Conservation (phyloP, 2,329 filamentous ascomycete genomes). For the Beauveria medogensis region DNA sequence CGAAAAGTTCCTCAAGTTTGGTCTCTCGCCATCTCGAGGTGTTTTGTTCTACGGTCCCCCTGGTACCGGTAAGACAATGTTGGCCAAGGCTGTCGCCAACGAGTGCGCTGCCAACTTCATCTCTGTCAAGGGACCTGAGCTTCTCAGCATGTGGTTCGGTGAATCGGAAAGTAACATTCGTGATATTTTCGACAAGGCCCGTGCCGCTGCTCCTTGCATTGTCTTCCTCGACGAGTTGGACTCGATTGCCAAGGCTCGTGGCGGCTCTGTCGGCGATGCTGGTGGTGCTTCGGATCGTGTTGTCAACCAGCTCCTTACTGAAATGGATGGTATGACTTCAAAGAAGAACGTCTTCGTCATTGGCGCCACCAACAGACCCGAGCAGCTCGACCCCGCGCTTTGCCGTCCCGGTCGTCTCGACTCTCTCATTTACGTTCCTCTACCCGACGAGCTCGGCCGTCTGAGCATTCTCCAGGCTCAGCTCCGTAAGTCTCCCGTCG, state of each 20-base stretch:
- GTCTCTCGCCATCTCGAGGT: constrained; percentile 93
- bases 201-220: constrained; percentile 93
- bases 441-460: constrained; percentile 87
- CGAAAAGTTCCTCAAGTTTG: constrained; percentile 99
- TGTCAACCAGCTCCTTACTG: constrained; percentile 97
- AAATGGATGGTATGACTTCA: constrained; percentile 99
- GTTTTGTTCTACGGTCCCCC: constrained; percentile 98
- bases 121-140: constrained; percentile 95
- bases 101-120: constrained; percentile 99
- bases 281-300: constrained; percentile 98
- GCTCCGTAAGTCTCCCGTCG: constrained; percentile 94
- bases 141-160: constrained; percentile 99
- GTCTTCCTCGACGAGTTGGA: constrained; percentile 99
- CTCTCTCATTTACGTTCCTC: constrained; percentile 94
- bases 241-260: constrained; percentile 98
- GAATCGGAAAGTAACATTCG: constrained; percentile 99
- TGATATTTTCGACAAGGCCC: constrained; percentile 99
- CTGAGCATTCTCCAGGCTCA: constrained; percentile 87
- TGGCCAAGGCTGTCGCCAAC: constrained; percentile 98
- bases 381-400: constrained; percentile 95
- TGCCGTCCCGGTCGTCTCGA: constrained; percentile 98
- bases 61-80: constrained; percentile 99
- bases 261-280: constrained; percentile 90
- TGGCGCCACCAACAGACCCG: constrained; percentile 94
- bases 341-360: constrained; percentile 99